phyloP scores from a whole-genome alignment of 805 yeast species.

The Torulaspora maleeae region DNA sequence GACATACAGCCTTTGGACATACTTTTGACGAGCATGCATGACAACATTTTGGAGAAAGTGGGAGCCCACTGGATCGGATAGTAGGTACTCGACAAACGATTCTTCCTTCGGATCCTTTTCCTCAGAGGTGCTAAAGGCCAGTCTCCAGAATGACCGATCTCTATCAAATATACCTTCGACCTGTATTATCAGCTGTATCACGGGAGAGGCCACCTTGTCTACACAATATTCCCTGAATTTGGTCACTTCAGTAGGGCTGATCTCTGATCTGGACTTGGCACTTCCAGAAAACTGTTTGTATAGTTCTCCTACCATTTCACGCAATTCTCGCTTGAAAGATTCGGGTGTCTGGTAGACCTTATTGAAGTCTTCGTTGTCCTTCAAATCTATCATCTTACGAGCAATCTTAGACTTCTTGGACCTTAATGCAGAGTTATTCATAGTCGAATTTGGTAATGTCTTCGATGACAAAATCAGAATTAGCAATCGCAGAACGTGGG shows the following conservation, averaged over 20 bases:
- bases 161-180: slow-evolving; percentile 77
- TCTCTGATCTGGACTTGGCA: slow-evolving; percentile 30
- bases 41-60: slow-evolving; percentile 79
- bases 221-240: slow-evolving; percentile 69
- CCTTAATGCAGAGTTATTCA: slow-evolving; percentile 66
- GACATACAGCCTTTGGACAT: slow-evolving; percentile 63
- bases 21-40: slow-evolving; percentile 59
- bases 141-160: slow-evolving; percentile 66
- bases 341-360: slow-evolving; percentile 65
- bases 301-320: slow-evolving; percentile 44
- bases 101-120: slow-evolving; percentile 59
- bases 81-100: slow-evolving; percentile 74
- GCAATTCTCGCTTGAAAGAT: slow-evolving; percentile 58
- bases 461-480: slow-evolving; percentile 72
- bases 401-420: slow-evolving; percentile 84
- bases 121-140: slow-evolving; percentile 50
- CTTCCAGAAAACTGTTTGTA: slow-evolving; percentile 32
- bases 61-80: slow-evolving; percentile 88
- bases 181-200: slow-evolving; percentile 69
- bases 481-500: slow-evolving; percentile 76
- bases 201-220: slow-evolving; percentile 82
- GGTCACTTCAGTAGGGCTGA: slow-evolving; percentile 37
- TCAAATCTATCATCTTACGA: slow-evolving; percentile 85
- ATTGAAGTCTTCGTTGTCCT: slow-evolving; percentile 68
- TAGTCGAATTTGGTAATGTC: slow-evolving; percentile 66